phyloP scores from a whole-genome alignment of 805 yeast species.

The Middelhovenomyces tepae region DNA sequence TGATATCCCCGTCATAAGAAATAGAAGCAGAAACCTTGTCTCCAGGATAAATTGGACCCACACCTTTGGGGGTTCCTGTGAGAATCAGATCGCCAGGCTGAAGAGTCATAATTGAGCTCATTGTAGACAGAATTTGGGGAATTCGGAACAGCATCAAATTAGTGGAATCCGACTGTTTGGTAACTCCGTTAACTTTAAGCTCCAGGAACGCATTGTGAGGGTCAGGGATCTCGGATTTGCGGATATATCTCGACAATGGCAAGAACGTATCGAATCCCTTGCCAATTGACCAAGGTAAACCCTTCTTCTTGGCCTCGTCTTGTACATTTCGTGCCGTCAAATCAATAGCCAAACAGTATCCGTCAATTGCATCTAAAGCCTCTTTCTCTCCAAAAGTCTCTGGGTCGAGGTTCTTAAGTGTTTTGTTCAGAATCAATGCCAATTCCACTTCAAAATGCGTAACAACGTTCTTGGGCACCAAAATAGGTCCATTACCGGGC shows the following conservation, averaged over 20 bases:
- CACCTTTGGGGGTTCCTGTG: conserved; percentile 50
- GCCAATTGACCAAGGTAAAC: conserved; percentile 93
- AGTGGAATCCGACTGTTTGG: conserved; percentile 64
- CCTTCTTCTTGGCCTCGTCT: conserved; percentile 86
- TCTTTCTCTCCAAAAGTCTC: conserved; percentile 49
- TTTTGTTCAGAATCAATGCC: conserved; percentile 64
- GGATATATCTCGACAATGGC: conserved; percentile 72
- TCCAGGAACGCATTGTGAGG: conserved; percentile 62
- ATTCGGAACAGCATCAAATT: conserved; percentile 82
- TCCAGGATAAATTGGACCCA: conserved; percentile 67
- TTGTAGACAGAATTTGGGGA: conserved; percentile 66
- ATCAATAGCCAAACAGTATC: conserved; percentile 85
- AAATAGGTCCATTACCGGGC: conserved; percentile 63
- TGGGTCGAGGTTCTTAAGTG: conserved; percentile 52
- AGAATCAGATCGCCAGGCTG: conserved; percentile 46
- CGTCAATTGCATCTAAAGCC: conserved; percentile 71
- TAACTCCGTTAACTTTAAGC: conserved; percentile 61
- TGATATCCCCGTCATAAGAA: conserved; percentile 42
- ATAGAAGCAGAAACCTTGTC: conserved; percentile 64
- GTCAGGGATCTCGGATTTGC: conserved; percentile 55
- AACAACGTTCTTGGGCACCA: conserved; percentile 69
- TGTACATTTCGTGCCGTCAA: conserved; percentile 95
- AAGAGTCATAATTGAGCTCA: conserved; percentile 81
- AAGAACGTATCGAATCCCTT: conserved; percentile 95
- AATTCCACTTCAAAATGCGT: conserved; percentile 93